These are phyloP conservation scores for Mortierella sp. DNA, from an alignment of 371 early-diverging fungal genomes.

Conservation along the genomic window DNA sequence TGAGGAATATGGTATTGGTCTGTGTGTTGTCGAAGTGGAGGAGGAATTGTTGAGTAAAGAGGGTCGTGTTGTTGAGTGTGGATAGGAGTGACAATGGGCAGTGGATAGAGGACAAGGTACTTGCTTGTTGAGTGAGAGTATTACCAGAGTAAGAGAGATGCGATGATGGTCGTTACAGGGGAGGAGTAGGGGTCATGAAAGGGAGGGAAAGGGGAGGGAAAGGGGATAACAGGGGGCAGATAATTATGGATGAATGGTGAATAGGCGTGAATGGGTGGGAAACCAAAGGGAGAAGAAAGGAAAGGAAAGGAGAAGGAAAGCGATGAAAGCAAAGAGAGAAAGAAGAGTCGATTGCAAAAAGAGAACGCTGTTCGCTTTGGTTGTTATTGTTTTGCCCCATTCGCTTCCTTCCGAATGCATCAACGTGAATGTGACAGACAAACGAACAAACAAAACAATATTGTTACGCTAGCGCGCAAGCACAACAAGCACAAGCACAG, in stretches of 20 bases:
- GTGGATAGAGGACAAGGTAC: background rate
- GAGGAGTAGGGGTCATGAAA: slow-evolving; percentile 3
- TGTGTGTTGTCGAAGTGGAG: background rate
- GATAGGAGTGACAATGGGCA: background rate
- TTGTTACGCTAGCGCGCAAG: background rate
- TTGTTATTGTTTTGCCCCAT: background rate
- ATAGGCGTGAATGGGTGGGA: background rate
- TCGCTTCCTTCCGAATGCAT: background rate
- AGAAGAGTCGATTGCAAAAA: too few relatives aligned
- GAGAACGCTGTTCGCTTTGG: background rate
- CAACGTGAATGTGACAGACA: slow-evolving; percentile 1
- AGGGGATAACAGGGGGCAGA: background rate
- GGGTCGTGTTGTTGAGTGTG: background rate
- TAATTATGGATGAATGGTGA: background rate
- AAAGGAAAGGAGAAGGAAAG: background rate
- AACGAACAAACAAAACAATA: background rate
- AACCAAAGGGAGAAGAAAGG: background rate
- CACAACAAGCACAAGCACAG: background rate
- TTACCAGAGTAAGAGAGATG: background rate
- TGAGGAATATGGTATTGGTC: background rate
- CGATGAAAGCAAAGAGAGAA: background rate
- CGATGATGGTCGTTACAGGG: slow-evolving; percentile 1
- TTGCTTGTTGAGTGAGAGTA: background rate
- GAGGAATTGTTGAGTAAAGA: background rate
- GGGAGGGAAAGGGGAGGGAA: background rate